phyloP scores from a whole-genome alignment of 2,329 filamentous ascomycete species.

The Neopestalotiopsis sp. region DNA sequence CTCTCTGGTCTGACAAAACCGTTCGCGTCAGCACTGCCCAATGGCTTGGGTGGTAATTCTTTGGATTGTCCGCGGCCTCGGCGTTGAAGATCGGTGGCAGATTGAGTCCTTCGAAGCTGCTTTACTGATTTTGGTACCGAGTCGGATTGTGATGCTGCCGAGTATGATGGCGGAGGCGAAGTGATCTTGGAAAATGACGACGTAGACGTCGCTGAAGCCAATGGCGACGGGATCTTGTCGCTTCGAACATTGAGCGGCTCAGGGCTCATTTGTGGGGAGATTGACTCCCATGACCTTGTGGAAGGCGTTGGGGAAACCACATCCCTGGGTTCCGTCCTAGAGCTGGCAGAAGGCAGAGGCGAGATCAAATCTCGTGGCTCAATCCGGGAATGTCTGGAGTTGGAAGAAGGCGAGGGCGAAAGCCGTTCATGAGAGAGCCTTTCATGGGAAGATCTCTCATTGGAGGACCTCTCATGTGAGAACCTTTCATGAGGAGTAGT shows the following conservation, averaged over 20 bases:
- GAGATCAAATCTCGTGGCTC: too few relatives aligned
- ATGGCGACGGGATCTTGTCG: neutral
- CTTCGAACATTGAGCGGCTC: constrained; percentile 12
- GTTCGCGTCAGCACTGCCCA: constrained; percentile 9
- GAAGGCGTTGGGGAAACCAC: neutral
- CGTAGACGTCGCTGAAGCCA: constrained; percentile 8
- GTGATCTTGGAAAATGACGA: constrained; percentile 6
- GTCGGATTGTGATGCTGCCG: neutral
- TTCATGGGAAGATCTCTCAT: neutral
- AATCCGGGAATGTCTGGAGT: too few relatives aligned
- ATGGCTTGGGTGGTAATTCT: constrained; percentile 19
- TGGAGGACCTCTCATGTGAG: neutral
- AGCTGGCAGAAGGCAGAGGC: neutral
- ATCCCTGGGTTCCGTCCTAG: constrained; percentile 11
- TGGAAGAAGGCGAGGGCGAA: too few relatives aligned
- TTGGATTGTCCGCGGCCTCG: constrained; percentile 20
- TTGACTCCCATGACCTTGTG: neutral
- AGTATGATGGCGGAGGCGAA: constrained; percentile 8
- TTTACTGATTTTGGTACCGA: neutral
- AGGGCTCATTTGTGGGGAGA: constrained; percentile 5
- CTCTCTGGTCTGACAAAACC: constrained; percentile 7
- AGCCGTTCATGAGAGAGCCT: too few relatives aligned
- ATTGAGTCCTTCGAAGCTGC: constrained; percentile 30
- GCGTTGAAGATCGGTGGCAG: constrained; percentile 27
- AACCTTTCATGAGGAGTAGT: constrained; percentile 1